phyloP scores from a whole-genome alignment of 805 yeast species.

The Candida silvicultrix region DNA sequence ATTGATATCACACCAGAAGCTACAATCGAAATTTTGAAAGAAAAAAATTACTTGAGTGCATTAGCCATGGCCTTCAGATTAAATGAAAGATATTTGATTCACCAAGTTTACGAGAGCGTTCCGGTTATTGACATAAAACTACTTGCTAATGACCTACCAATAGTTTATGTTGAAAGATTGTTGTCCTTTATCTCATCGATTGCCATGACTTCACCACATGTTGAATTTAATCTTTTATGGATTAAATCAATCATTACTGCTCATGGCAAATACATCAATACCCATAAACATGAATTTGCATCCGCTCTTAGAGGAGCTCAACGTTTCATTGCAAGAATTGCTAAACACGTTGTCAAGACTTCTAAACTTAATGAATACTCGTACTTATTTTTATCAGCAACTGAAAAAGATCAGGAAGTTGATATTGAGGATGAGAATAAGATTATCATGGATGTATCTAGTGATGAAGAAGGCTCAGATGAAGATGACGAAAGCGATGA shows the following conservation, averaged over 20 bases:
- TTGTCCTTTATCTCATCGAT: conserved; percentile 64
- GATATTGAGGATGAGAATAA: conserved; percentile 22
- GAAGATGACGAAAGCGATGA: conserved; percentile 10
- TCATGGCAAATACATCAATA: conserved; percentile 73
- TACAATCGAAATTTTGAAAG: conserved; percentile 52
- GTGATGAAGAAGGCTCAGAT: conserved; percentile 3
- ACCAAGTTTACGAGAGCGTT: conserved; percentile 64
- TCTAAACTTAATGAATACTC: conserved; percentile 49
- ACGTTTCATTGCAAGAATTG: conserved; percentile 66
- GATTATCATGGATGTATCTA: conserved; percentile 3
- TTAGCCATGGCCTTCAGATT: conserved; percentile 90
- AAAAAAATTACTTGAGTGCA: conserved; percentile 60
- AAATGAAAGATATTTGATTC: conserved; percentile 72
- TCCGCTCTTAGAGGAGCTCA: conserved; percentile 64
- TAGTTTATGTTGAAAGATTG: conserved; percentile 64
- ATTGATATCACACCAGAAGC: conserved; percentile 84
- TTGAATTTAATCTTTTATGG: conserved; percentile 85
- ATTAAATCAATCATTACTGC: conserved; percentile 55
- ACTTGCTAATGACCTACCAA: conserved; percentile 65
- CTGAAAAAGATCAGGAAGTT: conserved; percentile 18
- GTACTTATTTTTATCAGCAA: conserved; percentile 40
- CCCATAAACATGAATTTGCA: conserved; percentile 55
- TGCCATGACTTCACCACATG: conserved; percentile 66
- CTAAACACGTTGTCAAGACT: conserved; percentile 61
- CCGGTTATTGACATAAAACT: conserved; percentile 67